Evolutionary conservation across 140 eudicot genomes (phyloP), one percentile per base, ranked within the genome.

Genomic region (Cichorium intybus): DNA sequence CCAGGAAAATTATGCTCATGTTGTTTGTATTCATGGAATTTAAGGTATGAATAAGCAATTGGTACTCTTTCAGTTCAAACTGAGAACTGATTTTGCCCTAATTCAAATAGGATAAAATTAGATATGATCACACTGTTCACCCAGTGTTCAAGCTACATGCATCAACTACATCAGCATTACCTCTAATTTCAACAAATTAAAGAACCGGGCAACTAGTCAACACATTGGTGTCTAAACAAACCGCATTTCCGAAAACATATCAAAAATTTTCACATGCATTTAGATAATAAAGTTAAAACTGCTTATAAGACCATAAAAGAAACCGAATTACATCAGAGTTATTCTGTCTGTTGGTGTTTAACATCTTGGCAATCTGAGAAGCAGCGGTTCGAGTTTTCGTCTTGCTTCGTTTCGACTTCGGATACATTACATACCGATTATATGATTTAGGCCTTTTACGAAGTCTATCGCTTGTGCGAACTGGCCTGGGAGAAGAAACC

Each of bases 401-500:
- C 81, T 88, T 78, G 47, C 46, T 81, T 57, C 84, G 74, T 70
- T 79, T 88, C 34, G 80, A 47, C 14, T 73, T 59, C 48, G 78
- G 14, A 69, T 56, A 82, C 26, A 57, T 69, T 56, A 24, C 26
- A n/a, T 62, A 64, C 18, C 88, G 81, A 24, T 61, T 72, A 66
- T 65, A 79, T 18, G 52, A 16, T 55, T 55, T 85, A 7, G 93
- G 82, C 77, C 84, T 69, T 49, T 66, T 70, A 55, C 87, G 70
- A 24, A 86, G 71, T 73, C 97, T 78, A 48, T 84, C 89, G 55
- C 93, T 90, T 29, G 93, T 77, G 35, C 95, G 92, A 10, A 77
- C 68, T 16, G 82, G 68, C 73, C 69, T 59, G 0, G 77, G 77
- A 7, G 77, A 71, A 47, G 75, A 70, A 58, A 70, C 75, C 24